phyloP scores from a whole-genome alignment of 306 rosid species.

The Ammopiptanthus mongolicus region DNA sequence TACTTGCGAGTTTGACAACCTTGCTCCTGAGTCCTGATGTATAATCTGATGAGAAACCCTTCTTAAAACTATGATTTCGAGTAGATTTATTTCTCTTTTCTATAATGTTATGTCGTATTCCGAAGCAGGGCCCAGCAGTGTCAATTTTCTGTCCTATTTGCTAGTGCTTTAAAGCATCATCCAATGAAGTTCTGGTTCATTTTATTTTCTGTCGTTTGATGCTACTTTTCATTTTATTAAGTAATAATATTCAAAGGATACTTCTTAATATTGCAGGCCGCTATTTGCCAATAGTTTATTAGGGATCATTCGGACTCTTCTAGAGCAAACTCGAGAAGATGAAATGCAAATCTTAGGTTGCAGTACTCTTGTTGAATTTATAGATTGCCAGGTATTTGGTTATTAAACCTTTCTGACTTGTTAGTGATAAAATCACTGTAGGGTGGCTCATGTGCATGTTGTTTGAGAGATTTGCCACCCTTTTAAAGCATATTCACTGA shows the following conservation, averaged over 20 bases:
- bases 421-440: background rate
- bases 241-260: conserved; percentile 19
- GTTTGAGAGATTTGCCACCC: conserved; percentile 6
- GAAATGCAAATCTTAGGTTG: conserved; percentile 84
- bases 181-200: conserved; percentile 1
- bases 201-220: conserved; percentile 2
- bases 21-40: too few relatives aligned
- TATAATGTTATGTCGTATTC: background rate
- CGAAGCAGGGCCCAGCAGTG: background rate
- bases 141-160: conserved; percentile 6
- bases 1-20: too few relatives aligned
- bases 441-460: background rate
- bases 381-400: conserved; percentile 66
- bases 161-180: conserved; percentile 1
- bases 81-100: background rate
- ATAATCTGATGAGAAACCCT: conserved; percentile 13
- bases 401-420: conserved; percentile 23
- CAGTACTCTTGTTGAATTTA: conserved; percentile 62
- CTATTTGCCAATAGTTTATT: conserved; percentile 77
- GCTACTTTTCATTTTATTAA: background rate
- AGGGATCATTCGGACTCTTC: conserved; percentile 70
- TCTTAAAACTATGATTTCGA: background rate
- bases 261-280: conserved; percentile 66
- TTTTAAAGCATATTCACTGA: conserved; percentile 9
- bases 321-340: conserved; percentile 65